phyloP scores from a whole-genome alignment of 2,329 filamentous ascomycete species.

The Pseudogymnoascus sp. region DNA sequence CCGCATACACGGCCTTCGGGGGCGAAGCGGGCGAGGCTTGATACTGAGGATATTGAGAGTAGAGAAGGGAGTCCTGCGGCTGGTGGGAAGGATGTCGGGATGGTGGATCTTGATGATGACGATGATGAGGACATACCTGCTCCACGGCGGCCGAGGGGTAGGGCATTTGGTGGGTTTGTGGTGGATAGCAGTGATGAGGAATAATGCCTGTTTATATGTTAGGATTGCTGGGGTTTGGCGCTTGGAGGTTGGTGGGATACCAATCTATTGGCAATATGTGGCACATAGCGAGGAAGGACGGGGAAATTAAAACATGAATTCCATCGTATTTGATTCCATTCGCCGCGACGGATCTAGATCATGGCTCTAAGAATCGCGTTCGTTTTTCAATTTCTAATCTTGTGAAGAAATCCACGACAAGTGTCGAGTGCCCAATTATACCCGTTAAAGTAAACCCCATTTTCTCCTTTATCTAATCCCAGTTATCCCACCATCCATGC shows the following conservation, averaged over 20 bases:
- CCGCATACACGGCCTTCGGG: not conserved
- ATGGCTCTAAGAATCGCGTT: not conserved
- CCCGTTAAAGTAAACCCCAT: not conserved
- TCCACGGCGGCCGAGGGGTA: not conserved
- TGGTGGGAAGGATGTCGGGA: not conserved
- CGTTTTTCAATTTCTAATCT: not conserved
- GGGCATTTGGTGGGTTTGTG: slow-evolving; percentile 3
- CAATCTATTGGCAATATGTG: slow-evolving; percentile 6
- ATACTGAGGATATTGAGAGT: not conserved
- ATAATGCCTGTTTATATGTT: slow-evolving; percentile 5
- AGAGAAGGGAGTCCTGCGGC: not conserved
- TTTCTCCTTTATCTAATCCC: not conserved
- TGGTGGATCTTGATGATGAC: not conserved
- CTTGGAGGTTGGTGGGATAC: slow-evolving; percentile 2
- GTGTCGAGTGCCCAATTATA: not conserved
- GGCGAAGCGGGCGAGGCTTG: slow-evolving; percentile 1
- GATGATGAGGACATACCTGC: slow-evolving; percentile 1
- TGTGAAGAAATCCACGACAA: slow-evolving; percentile 1
- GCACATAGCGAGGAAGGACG: not conserved
- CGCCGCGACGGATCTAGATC: not conserved
- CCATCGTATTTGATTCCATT: not conserved
- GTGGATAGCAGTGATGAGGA: slow-evolving; percentile 6
- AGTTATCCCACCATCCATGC: not conserved
- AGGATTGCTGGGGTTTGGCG: not conserved
- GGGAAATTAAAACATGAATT: not conserved